These are phyloP conservation scores for Trametes maxima DNA, from an alignment of 768 basidiomycete genomes.

Conservation along the genomic window DNA sequence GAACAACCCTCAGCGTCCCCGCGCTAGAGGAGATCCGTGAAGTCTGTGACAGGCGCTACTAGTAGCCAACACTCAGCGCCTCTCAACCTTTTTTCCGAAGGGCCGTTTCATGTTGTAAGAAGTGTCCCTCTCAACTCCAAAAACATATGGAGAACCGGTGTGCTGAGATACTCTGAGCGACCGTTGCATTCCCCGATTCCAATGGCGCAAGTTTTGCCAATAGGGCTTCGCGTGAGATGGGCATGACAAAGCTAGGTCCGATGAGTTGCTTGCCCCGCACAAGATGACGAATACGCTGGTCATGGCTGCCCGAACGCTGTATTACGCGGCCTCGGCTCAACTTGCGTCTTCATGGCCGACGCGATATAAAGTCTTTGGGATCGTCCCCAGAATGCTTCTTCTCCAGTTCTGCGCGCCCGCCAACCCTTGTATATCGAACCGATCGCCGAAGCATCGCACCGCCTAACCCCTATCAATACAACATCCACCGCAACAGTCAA, in stretches of 20 bases:
- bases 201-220: constrained; percentile 4
- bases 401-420: background rate
- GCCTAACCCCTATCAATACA: background rate
- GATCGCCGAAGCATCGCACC: background rate
- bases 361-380: background rate
- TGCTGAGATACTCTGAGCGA: background rate
- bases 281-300: constrained; percentile 7
- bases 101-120: too few relatives aligned
- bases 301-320: constrained; percentile 1
- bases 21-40: too few relatives aligned
- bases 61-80: too few relatives aligned
- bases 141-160: background rate
- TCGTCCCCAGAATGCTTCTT: background rate
- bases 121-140: too few relatives aligned
- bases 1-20: too few relatives aligned
- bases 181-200: background rate
- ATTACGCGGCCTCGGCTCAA: background rate
- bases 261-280: background rate
- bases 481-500: background rate
- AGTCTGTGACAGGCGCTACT: too few relatives aligned
- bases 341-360: background rate
- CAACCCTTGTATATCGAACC: background rate
- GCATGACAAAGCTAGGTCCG: constrained; percentile 2
- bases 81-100: too few relatives aligned
- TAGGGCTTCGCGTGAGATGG: constrained; percentile 2